phyloP scores from a whole-genome alignment of 2,329 filamentous ascomycete species.

The Diaporthe destruens region DNA sequence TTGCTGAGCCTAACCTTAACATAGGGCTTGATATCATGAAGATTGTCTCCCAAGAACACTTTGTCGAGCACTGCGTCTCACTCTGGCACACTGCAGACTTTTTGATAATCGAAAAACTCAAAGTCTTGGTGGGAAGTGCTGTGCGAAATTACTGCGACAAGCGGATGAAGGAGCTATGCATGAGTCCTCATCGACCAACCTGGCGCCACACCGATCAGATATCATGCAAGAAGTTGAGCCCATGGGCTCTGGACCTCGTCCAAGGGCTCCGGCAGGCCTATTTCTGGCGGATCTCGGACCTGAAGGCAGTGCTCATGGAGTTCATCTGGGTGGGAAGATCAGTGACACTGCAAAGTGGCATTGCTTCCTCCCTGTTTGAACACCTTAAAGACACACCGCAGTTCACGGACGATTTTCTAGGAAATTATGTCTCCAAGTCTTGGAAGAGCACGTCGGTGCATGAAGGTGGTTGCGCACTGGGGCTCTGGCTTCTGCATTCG shows the following conservation, averaged over 20 bases:
- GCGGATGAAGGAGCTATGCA: neutral
- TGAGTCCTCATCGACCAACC: neutral
- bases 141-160: neutral
- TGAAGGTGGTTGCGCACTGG: no score
- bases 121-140: neutral
- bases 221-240: neutral
- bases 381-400: neutral
- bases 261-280: neutral
- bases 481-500: no score
- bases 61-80: neutral
- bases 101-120: neutral
- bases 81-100: neutral
- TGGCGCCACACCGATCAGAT: neutral
- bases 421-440: neutral
- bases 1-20: neutral
- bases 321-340: neutral
- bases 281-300: neutral
- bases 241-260: neutral
- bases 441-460: neutral
- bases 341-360: neutral
- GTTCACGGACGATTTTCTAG: neutral
- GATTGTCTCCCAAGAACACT: neutral
- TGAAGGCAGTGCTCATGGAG: neutral
- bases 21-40: neutral
- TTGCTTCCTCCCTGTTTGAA: neutral